These are phyloP conservation scores for Prunus mira DNA, from an alignment of 306 rosid genomes.

Conservation along the genomic window DNA sequence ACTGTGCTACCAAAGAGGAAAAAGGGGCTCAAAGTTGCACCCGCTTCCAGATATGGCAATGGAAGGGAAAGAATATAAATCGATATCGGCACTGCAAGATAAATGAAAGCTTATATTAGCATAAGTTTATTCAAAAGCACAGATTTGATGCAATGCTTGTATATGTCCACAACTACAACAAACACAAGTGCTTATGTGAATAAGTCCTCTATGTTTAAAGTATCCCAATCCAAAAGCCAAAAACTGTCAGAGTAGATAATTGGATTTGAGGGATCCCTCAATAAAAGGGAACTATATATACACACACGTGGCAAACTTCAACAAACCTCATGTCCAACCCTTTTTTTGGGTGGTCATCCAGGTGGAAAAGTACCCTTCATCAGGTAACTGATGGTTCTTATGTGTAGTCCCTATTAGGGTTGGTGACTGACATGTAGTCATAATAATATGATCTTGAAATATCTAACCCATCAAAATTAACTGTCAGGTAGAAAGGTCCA, in stretches of 20 bases:
- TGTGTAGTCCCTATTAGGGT: neutral
- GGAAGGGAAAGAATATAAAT: slow-evolving; percentile 74
- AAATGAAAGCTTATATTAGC: slow-evolving; percentile 21
- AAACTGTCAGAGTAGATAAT: neutral
- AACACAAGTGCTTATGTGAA: neutral
- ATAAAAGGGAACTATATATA: too few species aligned
- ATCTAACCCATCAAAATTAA: neutral
- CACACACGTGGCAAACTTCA: too few species aligned
- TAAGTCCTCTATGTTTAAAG: neutral
- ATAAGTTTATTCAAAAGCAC: neutral
- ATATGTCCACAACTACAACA: neutral
- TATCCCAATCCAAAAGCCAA: neutral
- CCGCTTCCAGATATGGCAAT: slow-evolving; percentile 70
- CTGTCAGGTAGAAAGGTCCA: neutral
- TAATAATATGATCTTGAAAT: too few species aligned
- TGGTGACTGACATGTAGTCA: neutral
- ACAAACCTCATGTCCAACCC: neutral
- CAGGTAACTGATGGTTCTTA: neutral
- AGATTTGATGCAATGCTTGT: neutral
- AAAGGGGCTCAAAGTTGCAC: slow-evolving; percentile 66
- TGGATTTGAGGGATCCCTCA: too few species aligned
- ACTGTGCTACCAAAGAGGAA: slow-evolving; percentile 69
- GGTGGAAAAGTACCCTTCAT: neutral
- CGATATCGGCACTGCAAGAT: slow-evolving; percentile 78
- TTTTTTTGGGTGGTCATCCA: neutral